phyloP scores from a whole-genome alignment of 2,329 filamentous ascomycete genomes.

The Grosmannia serpens region DNA sequence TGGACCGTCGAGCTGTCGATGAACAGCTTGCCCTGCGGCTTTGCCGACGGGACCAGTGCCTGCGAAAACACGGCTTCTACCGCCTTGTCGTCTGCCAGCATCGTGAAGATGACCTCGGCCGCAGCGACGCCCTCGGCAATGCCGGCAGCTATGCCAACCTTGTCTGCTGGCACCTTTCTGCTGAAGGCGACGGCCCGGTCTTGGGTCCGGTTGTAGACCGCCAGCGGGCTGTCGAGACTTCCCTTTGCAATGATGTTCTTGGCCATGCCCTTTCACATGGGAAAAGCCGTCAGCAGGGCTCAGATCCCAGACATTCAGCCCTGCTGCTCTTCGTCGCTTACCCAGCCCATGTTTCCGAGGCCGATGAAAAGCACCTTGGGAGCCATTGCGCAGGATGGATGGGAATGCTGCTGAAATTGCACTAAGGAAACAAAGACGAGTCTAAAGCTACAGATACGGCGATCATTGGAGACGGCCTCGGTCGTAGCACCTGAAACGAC shows the following conservation, averaged over 20 bases:
- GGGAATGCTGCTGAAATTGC: not conserved
- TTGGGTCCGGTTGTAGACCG: slow-evolving; percentile 70
- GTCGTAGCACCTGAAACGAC: too few species aligned
- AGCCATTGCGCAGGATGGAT: slow-evolving; percentile 30
- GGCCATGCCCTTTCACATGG: slow-evolving; percentile 55
- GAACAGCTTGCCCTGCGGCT: slow-evolving; percentile 59
- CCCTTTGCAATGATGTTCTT: slow-evolving; percentile 76
- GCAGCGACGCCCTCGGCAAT: slow-evolving; percentile 54
- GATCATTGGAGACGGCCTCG: too few species aligned
- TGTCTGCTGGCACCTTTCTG: slow-evolving; percentile 45
- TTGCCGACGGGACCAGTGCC: slow-evolving; percentile 46
- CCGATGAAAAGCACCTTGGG: slow-evolving; percentile 66
- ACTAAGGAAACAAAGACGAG: not conserved
- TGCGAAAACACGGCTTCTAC: slow-evolving; percentile 64
- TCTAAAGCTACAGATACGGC: not conserved
- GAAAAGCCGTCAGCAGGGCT: not conserved
- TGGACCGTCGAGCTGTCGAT: slow-evolving; percentile 84
- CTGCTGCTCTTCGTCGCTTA: slow-evolving; percentile 25
- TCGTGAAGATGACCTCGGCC: slow-evolving; percentile 73
- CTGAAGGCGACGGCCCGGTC: slow-evolving; percentile 54
- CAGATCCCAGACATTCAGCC: too few species aligned
- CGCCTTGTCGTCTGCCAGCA: slow-evolving; percentile 69
- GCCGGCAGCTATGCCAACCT: slow-evolving; percentile 50
- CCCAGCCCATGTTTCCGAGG: slow-evolving; percentile 78
- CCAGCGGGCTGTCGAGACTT: slow-evolving; percentile 55